phyloP scores from a whole-genome alignment of 495 filamentous ascomycete species.

The Xylaria curta region DNA sequence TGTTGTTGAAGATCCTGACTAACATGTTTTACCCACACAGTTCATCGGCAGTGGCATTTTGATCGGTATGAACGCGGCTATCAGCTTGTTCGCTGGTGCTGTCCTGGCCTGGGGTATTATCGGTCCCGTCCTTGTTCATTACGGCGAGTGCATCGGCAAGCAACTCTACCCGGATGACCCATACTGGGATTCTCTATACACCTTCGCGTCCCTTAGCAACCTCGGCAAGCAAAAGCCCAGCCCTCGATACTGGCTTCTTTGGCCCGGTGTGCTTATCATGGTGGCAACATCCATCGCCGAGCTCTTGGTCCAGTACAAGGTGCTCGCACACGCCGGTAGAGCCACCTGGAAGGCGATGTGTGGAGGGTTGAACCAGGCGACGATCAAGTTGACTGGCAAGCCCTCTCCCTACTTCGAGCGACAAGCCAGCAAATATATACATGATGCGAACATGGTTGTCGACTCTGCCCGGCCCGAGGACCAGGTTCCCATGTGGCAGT shows the following conservation, averaged over 20 bases:
- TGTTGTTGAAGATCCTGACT: too few species aligned
- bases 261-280: constrained; percentile 72
- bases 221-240: constrained; percentile 57
- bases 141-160: constrained; percentile 57
- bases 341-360: constrained; percentile 56
- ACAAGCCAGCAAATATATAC: constrained; percentile 42
- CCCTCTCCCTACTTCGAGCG: constrained; percentile 54
- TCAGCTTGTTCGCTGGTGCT: constrained; percentile 66
- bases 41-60: constrained; percentile 72
- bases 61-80: constrained; percentile 68
- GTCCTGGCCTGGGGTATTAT: constrained; percentile 71
- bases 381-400: constrained; percentile 49
- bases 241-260: constrained; percentile 70
- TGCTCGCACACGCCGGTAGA: constrained; percentile 60
- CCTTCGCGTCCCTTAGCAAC: constrained; percentile 56
- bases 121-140: constrained; percentile 65
- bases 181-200: constrained; percentile 57
- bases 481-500: constrained; percentile 69
- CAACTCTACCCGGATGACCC: constrained; percentile 49
- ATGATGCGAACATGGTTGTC: constrained; percentile 47
- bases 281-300: constrained; percentile 67
- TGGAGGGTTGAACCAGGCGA: constrained; percentile 47
- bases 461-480: constrained; percentile 61
- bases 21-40: too few species aligned
- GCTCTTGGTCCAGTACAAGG: constrained; percentile 65